Percentiles rank a stretch among this genome's conserved stretches.
Evolutionary conservation across 768 basidiomycete genomes (phyloP).

Genomic region (Suillus brevipes): DNA sequence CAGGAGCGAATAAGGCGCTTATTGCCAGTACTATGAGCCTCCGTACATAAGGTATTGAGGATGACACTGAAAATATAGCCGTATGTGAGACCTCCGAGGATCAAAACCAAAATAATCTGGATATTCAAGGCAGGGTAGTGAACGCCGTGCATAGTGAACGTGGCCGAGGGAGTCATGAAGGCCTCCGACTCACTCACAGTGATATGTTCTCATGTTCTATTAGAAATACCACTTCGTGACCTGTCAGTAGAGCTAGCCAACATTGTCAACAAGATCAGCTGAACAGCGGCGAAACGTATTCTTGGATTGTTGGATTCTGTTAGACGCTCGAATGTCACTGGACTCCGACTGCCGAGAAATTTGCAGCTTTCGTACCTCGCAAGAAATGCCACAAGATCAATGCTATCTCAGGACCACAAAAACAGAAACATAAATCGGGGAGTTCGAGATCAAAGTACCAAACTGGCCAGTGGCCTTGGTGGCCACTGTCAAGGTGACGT

Average conservation of each 20-base stretch:
- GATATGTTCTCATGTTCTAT: background rate
- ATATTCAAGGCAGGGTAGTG: constrained; percentile 6
- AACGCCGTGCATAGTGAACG: background rate
- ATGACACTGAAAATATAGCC: constrained; percentile 6
- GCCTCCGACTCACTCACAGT: background rate
- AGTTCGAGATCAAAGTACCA: too few species aligned
- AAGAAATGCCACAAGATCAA: background rate
- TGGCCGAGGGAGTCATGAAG: background rate
- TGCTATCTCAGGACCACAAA: too few species aligned
- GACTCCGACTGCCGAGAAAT: background rate
- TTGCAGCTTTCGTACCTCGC: background rate
- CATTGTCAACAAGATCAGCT: background rate
- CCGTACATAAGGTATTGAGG: constrained; percentile 1
- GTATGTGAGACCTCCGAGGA: constrained; percentile 4
- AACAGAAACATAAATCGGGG: background rate
- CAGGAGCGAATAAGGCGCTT: constrained; percentile 6
- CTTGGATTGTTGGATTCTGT: background rate
- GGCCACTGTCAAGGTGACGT: background rate
- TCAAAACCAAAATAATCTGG: constrained; percentile 1
- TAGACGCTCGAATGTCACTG: background rate
- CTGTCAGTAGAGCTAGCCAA: background rate
- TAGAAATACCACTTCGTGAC: background rate
- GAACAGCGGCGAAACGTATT: constrained; percentile 1
- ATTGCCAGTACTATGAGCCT: too few species aligned
- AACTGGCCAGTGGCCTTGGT: too few species aligned